A percentile compares a stretch with the other conserved stretches of the same genome.
These are phyloP conservation scores for Leccinum barrowsii DNA, from an alignment of 768 basidiomycete species.

Conservation along the genomic window DNA sequence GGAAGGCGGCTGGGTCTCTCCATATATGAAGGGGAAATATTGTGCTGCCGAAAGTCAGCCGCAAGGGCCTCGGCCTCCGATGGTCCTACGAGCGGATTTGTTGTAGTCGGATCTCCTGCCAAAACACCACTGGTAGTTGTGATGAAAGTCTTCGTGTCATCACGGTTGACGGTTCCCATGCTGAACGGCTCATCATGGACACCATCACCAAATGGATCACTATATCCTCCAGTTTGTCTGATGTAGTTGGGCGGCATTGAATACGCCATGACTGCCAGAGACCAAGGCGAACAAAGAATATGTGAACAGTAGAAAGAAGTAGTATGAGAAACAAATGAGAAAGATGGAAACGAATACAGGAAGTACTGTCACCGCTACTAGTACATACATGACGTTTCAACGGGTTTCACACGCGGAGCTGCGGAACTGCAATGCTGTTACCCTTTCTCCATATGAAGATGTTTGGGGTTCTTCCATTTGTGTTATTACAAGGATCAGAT, in stretches of 20 bases:
- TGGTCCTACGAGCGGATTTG: slow-evolving; percentile 4
- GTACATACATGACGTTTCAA: not conserved
- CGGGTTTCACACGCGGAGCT: slow-evolving; percentile 20
- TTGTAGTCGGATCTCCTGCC: slow-evolving; percentile 9
- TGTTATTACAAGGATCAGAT: not conserved
- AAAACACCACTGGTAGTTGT: slow-evolving; percentile 22
- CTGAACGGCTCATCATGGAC: slow-evolving; percentile 22
- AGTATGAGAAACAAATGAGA: not conserved
- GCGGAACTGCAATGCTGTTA: not conserved
- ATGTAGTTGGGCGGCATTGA: slow-evolving; percentile 7
- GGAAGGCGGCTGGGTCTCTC: slow-evolving; percentile 13
- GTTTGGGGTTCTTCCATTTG: not conserved
- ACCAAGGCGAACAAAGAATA: slow-evolving; percentile 13
- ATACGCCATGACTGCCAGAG: slow-evolving; percentile 27
- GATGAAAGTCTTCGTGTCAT: slow-evolving; percentile 19
- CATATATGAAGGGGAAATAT: slow-evolving; percentile 12
- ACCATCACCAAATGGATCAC: slow-evolving; percentile 29
- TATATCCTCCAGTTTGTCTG: slow-evolving; percentile 9
- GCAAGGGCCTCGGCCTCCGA: slow-evolving; percentile 25
- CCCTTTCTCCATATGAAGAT: no score
- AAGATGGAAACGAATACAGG: not conserved
- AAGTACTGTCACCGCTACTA: not conserved
- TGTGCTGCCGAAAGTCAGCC: slow-evolving; percentile 26
- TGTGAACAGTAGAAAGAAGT: slow-evolving; percentile 1
- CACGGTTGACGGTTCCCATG: slow-evolving; percentile 6